These are phyloP conservation scores for Annona cherimola DNA, from an alignment of 164 flowering plant genomes.

Conservation along the genomic window DNA sequence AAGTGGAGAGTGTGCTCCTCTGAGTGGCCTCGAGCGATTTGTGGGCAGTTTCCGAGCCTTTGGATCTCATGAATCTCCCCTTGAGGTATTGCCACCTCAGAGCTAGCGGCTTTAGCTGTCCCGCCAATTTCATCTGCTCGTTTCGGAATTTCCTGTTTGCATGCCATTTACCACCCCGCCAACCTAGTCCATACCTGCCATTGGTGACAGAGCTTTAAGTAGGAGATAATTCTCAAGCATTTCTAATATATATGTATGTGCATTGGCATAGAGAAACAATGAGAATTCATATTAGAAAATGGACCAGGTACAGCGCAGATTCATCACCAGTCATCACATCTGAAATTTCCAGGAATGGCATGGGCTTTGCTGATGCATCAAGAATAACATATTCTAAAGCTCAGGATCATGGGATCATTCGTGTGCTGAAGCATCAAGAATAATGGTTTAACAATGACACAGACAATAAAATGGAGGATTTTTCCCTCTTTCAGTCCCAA, in stretches of 20 bases:
- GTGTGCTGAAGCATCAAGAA: too few species aligned
- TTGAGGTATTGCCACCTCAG: slow-evolving; percentile 39
- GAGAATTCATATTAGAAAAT: background rate
- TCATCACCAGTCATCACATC: too few species aligned
- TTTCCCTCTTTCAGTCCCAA: too few species aligned
- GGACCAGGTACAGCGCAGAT: background rate
- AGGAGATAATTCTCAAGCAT: background rate
- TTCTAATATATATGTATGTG: background rate
- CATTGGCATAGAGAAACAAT: background rate
- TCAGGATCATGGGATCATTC: too few species aligned
- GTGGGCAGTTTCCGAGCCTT: slow-evolving; percentile 18
- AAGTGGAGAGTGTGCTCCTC: slow-evolving; percentile 10
- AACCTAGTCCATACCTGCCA: slow-evolving; percentile 69
- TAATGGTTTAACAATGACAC: too few species aligned
- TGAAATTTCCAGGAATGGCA: too few species aligned
- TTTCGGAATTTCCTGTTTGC: slow-evolving; percentile 62
- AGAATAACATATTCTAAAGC: too few species aligned
- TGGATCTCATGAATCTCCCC: slow-evolving; percentile 32
- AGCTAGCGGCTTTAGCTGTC: slow-evolving; percentile 37
- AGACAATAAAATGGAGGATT: too few species aligned
- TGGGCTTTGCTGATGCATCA: too few species aligned
- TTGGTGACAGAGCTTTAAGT: background rate
- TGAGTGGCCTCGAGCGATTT: slow-evolving; percentile 24
- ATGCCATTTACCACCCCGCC: slow-evolving; percentile 93
- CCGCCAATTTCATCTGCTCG: slow-evolving; percentile 57